Conservation (phyloP, 306 rosid genomes). For the Acmispon strigosus region DNA sequence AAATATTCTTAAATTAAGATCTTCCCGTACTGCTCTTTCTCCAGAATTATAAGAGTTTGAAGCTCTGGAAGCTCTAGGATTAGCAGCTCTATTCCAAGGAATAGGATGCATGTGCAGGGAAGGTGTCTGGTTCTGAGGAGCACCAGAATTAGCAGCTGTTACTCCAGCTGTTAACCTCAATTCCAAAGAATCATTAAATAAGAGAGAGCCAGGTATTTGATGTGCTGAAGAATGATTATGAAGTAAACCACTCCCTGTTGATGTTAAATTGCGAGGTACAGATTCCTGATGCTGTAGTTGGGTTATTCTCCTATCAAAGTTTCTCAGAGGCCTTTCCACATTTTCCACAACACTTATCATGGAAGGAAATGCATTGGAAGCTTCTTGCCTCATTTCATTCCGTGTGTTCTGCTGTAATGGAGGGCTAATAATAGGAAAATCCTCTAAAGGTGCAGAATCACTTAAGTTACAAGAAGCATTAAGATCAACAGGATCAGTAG, state of each 20-base stretch:
- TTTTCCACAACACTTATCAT: conserved; percentile 33
- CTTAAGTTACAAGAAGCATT: conserved; percentile 45
- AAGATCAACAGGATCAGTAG: conserved; percentile 29
- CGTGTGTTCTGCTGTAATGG: conserved; percentile 42
- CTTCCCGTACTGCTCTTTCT: conserved; percentile 50
- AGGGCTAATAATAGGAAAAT: conserved; percentile 34
- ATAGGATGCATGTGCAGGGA: conserved; percentile 30
- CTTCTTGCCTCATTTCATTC: conserved; percentile 41
- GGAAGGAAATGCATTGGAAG: conserved; percentile 44
- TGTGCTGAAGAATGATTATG: conserved; percentile 31
- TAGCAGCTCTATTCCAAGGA: conserved; percentile 54
- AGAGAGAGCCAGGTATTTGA: conserved; percentile 30
- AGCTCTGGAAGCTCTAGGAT: conserved; percentile 40
- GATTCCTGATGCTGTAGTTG: conserved; percentile 48
- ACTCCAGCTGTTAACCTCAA: conserved; percentile 57
- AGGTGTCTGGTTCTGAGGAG: conserved; percentile 42
- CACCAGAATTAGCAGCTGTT: conserved; percentile 39
- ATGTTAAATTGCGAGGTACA: conserved; percentile 41
- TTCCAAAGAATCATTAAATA: conserved; percentile 40
- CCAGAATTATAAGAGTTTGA: conserved; percentile 40
- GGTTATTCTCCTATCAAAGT: conserved; percentile 35
- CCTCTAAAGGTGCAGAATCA: conserved; percentile 38
- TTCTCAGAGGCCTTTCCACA: conserved; percentile 39
- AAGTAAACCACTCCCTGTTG: conserved; percentile 41
- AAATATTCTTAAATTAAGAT: conserved; percentile 37